phyloP scores from a whole-genome alignment of 345 rosid genomes.

The Rhodamnia rubescens region DNA sequence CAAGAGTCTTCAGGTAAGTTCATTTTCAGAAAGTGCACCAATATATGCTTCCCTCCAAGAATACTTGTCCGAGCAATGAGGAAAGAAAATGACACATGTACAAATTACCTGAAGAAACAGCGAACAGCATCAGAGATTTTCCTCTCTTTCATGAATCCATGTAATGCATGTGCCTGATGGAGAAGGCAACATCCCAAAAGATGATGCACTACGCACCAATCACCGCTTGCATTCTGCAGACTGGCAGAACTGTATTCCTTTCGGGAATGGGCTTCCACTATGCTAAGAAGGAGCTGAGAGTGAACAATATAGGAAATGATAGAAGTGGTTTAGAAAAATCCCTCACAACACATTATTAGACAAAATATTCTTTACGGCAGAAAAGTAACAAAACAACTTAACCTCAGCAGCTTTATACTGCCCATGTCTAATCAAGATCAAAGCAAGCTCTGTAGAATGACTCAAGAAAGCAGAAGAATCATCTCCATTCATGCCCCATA shows the following conservation, averaged over 20 bases:
- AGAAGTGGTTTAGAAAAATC: not conserved
- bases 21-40: not conserved
- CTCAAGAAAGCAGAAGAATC: constrained; percentile 55
- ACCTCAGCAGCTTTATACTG: constrained; percentile 93
- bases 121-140: constrained; percentile 76
- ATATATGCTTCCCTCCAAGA: not conserved
- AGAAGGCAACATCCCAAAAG: constrained; percentile 87
- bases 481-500: constrained; percentile 58
- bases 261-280: constrained; percentile 57
- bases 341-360: not conserved
- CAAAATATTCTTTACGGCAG: not conserved
- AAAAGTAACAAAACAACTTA: not conserved
- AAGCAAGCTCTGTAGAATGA: constrained; percentile 67
- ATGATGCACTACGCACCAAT: constrained; percentile 89
- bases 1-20: not conserved
- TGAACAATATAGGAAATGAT: not conserved
- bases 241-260: constrained; percentile 60
- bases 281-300: constrained; percentile 42
- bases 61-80: not conserved
- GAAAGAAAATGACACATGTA: not conserved
- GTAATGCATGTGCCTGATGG: constrained; percentile 58
- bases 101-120: constrained; percentile 70
- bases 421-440: constrained; percentile 63
- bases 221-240: constrained; percentile 56
- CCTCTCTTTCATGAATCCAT: constrained; percentile 48